Evolutionary conservation across 116 monocot genomes (phyloP).

Genomic region (Posidonia oceanica): DNA sequence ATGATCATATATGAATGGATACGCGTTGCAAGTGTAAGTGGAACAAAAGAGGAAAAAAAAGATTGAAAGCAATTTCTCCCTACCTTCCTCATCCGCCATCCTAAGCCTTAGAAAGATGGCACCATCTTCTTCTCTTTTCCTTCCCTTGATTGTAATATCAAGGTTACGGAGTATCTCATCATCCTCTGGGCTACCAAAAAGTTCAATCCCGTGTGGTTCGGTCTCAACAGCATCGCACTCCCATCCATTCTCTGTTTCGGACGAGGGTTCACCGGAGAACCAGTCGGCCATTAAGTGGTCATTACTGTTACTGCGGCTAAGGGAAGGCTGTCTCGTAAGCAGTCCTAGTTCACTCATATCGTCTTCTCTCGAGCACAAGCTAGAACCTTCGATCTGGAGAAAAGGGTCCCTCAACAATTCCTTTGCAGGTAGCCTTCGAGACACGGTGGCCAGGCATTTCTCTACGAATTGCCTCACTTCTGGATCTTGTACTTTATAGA

Average conservation of each 20-base stretch:
- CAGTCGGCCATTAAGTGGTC: constrained; percentile 17
- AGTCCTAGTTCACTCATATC: constrained; percentile 2
- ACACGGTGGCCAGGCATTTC: constrained; percentile 56
- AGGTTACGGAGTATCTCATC: constrained; percentile 16
- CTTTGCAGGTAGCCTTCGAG: constrained; percentile 53
- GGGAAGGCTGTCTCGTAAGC: constrained; percentile 23
- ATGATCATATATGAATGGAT: too few relatives aligned
- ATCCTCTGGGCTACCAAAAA: constrained; percentile 31
- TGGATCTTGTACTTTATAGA: constrained; percentile 54
- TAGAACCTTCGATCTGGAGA: constrained; percentile 36
- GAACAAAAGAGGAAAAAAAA: not conserved
- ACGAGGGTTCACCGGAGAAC: not conserved
- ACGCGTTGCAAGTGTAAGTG: not conserved
- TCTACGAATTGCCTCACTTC: constrained; percentile 63
- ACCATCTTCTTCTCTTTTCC: constrained; percentile 58
- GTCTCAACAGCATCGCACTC: constrained; percentile 22
- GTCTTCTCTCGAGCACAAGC: constrained; percentile 9
- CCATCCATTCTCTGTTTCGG: constrained; percentile 29
- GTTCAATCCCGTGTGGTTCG: constrained; percentile 41
- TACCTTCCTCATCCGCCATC: constrained; percentile 46
- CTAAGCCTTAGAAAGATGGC: constrained; percentile 74
- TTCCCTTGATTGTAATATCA: constrained; percentile 75
- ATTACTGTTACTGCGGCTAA: constrained; percentile 15
- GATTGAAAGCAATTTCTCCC: not conserved
- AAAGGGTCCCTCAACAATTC: constrained; percentile 85